phyloP scores from a whole-genome alignment of 1,284 basidiomycete species.

The Xanthoconium separans region DNA sequence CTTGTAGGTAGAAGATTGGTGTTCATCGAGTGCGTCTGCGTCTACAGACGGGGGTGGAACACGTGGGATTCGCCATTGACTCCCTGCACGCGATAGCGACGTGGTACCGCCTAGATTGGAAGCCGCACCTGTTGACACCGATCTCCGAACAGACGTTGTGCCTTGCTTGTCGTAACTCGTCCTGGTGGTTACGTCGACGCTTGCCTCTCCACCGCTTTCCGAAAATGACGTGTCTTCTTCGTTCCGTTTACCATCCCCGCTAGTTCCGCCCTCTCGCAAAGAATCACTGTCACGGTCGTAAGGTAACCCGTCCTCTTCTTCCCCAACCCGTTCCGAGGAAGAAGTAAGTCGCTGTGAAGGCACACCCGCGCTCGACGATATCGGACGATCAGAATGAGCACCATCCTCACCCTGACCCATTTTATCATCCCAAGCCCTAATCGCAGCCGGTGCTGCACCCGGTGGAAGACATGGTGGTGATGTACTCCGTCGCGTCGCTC shows the following conservation, averaged over 20 bases:
- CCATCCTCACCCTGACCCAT: constrained; percentile 29
- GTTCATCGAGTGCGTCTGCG: constrained; percentile 7
- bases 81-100: constrained; percentile 17
- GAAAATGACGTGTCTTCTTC: constrained; percentile 12
- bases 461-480: constrained; percentile 33
- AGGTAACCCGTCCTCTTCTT: constrained; percentile 26
- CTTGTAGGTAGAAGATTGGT: neutral
- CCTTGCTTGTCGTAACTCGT: constrained; percentile 2
- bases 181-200: neutral
- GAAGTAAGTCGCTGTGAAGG: constrained; percentile 36
- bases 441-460: constrained; percentile 36
- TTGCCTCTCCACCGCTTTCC: constrained; percentile 11
- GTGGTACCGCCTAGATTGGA: constrained; percentile 1
- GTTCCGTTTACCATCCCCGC: constrained; percentile 14
- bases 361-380: constrained; percentile 32
- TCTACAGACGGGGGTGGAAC: constrained; percentile 29
- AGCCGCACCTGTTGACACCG: constrained; percentile 11
- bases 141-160: constrained; percentile 5
- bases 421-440: constrained; percentile 33
- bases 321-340: constrained; percentile 36
- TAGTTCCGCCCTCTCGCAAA: constrained; percentile 6
- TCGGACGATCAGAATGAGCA: constrained; percentile 37
- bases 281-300: constrained; percentile 23
- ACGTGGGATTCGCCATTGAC: constrained; percentile 28
- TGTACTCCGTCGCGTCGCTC: constrained; percentile 28